Conservation (phyloP, 129 eudicot genomes). For the sunflower (Helianthus annuus) region HanXRQr2.0-SUNRISE NC_035448.2:186249389-186249888, state of each 20-base stretch:
- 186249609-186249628: neutral
- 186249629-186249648: too few species aligned
- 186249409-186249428: neutral
- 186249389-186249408: too few species aligned
- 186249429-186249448: neutral
- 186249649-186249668: too few species aligned
- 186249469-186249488: too few species aligned
- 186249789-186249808: slow-evolving; percentile 10
- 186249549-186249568: neutral
- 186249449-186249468: too few species aligned
- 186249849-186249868: neutral
- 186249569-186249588: neutral
- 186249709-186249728: neutral
- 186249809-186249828: slow-evolving; percentile 8
- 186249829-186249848: slow-evolving; percentile 21
- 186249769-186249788: neutral
- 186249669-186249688: neutral
- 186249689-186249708: neutral
- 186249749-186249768: slow-evolving; percentile 15
- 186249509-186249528: too few species aligned
- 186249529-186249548: neutral
- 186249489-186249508: neutral
- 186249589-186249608: neutral
- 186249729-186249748: neutral
- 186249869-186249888: neutral